Conservation (phyloP, 768 basidiomycete genomes). For the Suillus ampliporus region DNA sequence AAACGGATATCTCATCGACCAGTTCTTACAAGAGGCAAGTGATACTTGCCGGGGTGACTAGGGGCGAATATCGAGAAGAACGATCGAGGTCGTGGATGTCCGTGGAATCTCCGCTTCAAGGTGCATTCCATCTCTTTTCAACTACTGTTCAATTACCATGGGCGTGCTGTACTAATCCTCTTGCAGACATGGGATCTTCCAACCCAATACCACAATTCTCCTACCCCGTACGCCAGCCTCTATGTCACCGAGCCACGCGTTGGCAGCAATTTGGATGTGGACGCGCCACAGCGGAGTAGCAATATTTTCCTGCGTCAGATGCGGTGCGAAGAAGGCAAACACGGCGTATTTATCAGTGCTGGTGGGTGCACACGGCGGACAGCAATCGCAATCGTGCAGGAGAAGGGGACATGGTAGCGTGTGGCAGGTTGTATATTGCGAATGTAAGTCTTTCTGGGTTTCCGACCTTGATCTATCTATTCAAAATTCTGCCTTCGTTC, state of each 20-base stretch:
- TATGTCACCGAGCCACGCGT: constrained; percentile 44
- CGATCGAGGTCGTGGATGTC: constrained; percentile 48
- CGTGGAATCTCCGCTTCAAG: too few relatives aligned
- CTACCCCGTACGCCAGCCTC: constrained; percentile 37
- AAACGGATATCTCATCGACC: constrained; percentile 44
- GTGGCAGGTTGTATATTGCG: constrained; percentile 8
- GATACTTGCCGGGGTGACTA: constrained; percentile 54
- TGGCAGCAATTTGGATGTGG: constrained; percentile 14
- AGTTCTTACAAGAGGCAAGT: constrained; percentile 43
- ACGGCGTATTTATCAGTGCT: constrained; percentile 7
- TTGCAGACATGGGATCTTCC: constrained; percentile 40
- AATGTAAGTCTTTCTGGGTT: too few relatives aligned
- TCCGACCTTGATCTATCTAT: too few relatives aligned
- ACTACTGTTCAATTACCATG: neutral
- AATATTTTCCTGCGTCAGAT: constrained; percentile 33
- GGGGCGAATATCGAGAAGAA: constrained; percentile 55
- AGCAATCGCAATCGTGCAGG: constrained; percentile 1
- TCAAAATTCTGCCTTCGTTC: too few relatives aligned
- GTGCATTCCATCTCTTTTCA: constrained; percentile 22
- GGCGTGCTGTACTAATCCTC: neutral
- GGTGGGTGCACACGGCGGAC: constrained; percentile 8
- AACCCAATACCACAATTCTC: constrained; percentile 43
- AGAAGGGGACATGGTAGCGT: constrained; percentile 10
- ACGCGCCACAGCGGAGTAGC: constrained; percentile 17
- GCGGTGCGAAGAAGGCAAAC: constrained; percentile 24